These are phyloP conservation scores for Xylaria telfairii DNA, from an alignment of 495 filamentous ascomycete species.

Conservation along the genomic window DNA sequence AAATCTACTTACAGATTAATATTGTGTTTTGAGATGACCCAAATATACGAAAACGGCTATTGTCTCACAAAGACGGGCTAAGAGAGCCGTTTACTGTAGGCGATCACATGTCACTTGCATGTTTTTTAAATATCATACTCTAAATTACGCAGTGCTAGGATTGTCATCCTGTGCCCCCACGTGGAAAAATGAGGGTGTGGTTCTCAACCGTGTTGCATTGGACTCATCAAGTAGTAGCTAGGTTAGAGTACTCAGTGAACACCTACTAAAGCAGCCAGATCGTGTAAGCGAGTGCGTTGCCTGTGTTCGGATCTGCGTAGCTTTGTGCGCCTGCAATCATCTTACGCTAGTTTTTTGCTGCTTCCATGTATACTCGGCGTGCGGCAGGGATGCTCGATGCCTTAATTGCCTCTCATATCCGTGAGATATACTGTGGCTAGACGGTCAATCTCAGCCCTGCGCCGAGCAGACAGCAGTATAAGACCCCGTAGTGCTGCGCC, in stretches of 20 bases:
- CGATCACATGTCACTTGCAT: neutral
- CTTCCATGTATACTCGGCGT: neutral
- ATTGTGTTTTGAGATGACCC: no score
- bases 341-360: neutral
- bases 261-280: neutral
- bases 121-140: neutral
- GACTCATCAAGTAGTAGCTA: neutral
- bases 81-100: no score
- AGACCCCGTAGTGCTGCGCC: neutral
- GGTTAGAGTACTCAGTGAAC: neutral
- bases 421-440: neutral
- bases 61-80: neutral
- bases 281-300: neutral
- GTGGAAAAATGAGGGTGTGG: neutral
- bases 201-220: neutral
- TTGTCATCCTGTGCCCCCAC: neutral
- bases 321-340: neutral
- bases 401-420: neutral
- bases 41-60: neutral
- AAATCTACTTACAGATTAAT: no score
- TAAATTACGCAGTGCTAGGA: neutral
- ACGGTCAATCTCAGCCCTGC: neutral
- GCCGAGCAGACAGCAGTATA: neutral
- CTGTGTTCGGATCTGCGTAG: neutral
- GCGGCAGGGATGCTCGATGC: neutral